These are phyloP conservation scores for Boletus reticulatus DNA, from an alignment of 768 basidiomycete species.

Conservation along the genomic window DNA sequence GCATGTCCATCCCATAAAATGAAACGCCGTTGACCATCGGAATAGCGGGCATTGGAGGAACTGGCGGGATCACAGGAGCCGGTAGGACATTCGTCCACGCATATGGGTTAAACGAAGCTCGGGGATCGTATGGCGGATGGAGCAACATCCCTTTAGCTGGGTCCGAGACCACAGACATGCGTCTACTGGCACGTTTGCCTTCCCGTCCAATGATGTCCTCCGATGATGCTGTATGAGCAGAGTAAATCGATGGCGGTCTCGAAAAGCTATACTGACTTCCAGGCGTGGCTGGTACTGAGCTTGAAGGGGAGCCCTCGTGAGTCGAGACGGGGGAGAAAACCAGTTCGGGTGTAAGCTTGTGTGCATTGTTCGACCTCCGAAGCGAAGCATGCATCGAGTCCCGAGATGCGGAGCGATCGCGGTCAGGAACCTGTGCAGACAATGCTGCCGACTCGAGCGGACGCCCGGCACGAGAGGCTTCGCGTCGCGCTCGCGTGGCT, in stretches of 20 bases:
- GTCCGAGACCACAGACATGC: conserved; percentile 40
- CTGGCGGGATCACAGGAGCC: conserved; percentile 32
- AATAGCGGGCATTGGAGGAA: conserved; percentile 36
- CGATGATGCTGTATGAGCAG: conserved; percentile 52
- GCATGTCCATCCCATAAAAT: conserved; percentile 56
- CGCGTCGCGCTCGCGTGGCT: conserved; percentile 60
- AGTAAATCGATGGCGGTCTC: conserved; percentile 56
- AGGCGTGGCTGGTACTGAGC: conserved; percentile 43
- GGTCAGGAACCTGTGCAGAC: conserved; percentile 21
- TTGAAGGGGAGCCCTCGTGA: conserved; percentile 48
- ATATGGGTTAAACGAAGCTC: conserved; percentile 27
- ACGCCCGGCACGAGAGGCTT: conserved; percentile 51
- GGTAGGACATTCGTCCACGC: conserved; percentile 20
- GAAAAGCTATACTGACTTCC: conserved; percentile 39
- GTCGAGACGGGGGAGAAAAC: conserved; percentile 34
- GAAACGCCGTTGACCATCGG: conserved; percentile 38
- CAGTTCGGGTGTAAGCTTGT: conserved; percentile 47
- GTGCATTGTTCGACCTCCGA: conserved; percentile 32
- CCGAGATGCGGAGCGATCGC: conserved; percentile 38
- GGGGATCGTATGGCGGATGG: conserved; percentile 27
- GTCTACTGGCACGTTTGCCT: conserved; percentile 36
- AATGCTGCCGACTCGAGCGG: conserved; percentile 21
- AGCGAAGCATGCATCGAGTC: conserved; percentile 32
- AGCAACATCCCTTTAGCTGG: conserved; percentile 29
- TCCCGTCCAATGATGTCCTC: conserved; percentile 50